Base-by-base conservation (phyloP, 1,284 basidiomycete species). In the Chiua sp. region DNA sequence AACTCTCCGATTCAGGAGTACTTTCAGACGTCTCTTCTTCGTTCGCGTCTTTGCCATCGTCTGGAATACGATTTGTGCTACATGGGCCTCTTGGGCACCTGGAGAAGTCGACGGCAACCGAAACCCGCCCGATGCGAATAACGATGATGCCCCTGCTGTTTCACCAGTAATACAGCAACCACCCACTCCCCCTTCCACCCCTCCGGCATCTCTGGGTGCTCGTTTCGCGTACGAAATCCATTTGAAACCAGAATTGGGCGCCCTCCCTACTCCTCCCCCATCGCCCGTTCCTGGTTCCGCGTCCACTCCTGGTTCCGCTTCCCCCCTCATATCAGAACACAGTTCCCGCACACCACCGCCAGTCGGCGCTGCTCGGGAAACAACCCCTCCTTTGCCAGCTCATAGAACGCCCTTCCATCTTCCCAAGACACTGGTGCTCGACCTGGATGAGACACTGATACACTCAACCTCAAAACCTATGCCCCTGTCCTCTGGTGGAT, bases 391-490 rank as follows among this genome's bases (percentile, higher is more conserved):
- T 49, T 67, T 81, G 56, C 66, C 78, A 46, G 68, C 83, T 23
- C 83, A 84, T 61, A 86, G 82, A 69, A 85, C 88, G 0, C 87
- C 90, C 2, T 90, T 96, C 68, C 91, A 91, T 70, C 79, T 86
- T 23, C 93, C 87, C 50, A 98, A 98, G 80, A 97, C 94, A 0
- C 87, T 98, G 33, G 95, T 98, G 23, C 87, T 99, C 51, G 97
- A 99, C 77, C 81, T 99, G 47, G 97, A 99, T 75, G 97, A 99
- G 79, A 99, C 97, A 1, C 86, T 99, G 58, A 98, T 99, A 61
- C 97, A 99, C 73, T 98, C 96, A 3, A 99, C 96, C 0, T 94
- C 94, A 30, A 84, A 94, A 47, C 93, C 91, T 28, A 81, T 90
- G 57, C 79, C 79, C 56, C 72, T 78, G 30, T 78, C 77, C 18